These are phyloP conservation scores for Daucus carota DNA, from an alignment of 129 eudicot species.

Conservation along the genomic window DNA sequence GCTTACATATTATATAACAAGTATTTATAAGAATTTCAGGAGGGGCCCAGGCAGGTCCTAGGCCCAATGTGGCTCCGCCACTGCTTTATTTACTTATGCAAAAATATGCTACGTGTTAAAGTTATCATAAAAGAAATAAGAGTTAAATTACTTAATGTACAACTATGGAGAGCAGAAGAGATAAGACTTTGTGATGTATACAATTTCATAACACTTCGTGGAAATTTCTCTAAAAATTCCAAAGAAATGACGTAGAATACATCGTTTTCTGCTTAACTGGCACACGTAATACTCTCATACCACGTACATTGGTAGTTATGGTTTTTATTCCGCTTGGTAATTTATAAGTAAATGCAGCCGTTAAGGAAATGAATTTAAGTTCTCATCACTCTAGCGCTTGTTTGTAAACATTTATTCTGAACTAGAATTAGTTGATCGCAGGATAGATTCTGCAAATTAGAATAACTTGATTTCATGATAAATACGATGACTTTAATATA, in stretches of 20 bases:
- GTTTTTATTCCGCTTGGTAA: not conserved
- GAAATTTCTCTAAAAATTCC: not conserved
- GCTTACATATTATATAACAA: too few relatives aligned
- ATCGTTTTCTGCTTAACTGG: not conserved
- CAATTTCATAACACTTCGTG: not conserved
- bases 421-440: not conserved
- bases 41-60: too few relatives aligned
- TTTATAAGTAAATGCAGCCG: not conserved
- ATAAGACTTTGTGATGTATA: not conserved
- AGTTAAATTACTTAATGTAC: too few relatives aligned
- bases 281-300: slow-evolving; percentile 4
- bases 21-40: too few relatives aligned
- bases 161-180: not conserved
- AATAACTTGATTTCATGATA: not conserved
- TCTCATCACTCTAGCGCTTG: not conserved
- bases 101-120: too few relatives aligned
- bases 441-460: not conserved
- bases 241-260: not conserved
- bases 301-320: not conserved
- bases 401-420: not conserved
- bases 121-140: slow-evolving; percentile 7
- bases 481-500: not conserved
- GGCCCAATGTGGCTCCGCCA: too few relatives aligned
- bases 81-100: too few relatives aligned
- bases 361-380: not conserved